Conservation (phyloP, 495 filamentous ascomycete species). For the Neurospora sp. region DNA sequence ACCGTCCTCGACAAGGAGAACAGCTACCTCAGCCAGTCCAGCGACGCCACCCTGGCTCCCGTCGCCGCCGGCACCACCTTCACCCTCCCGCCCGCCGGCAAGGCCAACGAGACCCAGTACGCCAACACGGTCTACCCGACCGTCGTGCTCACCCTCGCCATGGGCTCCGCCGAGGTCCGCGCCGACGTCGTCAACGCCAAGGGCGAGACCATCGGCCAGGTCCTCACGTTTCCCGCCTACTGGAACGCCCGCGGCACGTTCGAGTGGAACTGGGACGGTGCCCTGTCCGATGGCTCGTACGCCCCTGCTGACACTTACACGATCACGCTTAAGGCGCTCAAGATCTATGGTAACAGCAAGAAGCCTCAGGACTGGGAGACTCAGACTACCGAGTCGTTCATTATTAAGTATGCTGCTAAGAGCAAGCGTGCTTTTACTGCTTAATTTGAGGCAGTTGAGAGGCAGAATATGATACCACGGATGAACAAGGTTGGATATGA, state of each 20-base stretch:
- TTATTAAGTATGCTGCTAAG: slow-evolving; percentile 10
- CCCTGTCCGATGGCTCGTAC: slow-evolving; percentile 29
- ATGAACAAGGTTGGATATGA: background rate
- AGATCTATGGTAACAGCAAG: slow-evolving; percentile 30
- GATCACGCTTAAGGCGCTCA: slow-evolving; percentile 32
- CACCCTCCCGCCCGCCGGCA: slow-evolving; percentile 26
- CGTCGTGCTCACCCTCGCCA: slow-evolving; percentile 23
- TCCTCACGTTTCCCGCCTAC: slow-evolving; percentile 23
- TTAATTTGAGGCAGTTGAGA: background rate
- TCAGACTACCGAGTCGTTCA: slow-evolving; percentile 18
- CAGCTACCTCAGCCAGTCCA: slow-evolving; percentile 23
- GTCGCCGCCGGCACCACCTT: slow-evolving; percentile 29
- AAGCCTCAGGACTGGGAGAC: slow-evolving; percentile 13
- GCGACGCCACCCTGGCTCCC: slow-evolving; percentile 20
- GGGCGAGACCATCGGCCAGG: slow-evolving; percentile 26
- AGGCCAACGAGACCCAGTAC: slow-evolving; percentile 24
- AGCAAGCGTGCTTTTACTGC: background rate
- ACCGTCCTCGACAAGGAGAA: slow-evolving; percentile 26
- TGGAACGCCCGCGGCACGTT: slow-evolving; percentile 31
- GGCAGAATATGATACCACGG: background rate
- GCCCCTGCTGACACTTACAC: slow-evolving; percentile 36
- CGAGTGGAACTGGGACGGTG: slow-evolving; percentile 29
- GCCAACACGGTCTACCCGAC: slow-evolving; percentile 17
- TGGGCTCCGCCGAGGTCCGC: slow-evolving; percentile 35
- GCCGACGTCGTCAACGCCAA: slow-evolving; percentile 29